Conservation (phyloP, 2,329 filamentous ascomycete species). For the Pseudocercospora crystallina region DNA sequence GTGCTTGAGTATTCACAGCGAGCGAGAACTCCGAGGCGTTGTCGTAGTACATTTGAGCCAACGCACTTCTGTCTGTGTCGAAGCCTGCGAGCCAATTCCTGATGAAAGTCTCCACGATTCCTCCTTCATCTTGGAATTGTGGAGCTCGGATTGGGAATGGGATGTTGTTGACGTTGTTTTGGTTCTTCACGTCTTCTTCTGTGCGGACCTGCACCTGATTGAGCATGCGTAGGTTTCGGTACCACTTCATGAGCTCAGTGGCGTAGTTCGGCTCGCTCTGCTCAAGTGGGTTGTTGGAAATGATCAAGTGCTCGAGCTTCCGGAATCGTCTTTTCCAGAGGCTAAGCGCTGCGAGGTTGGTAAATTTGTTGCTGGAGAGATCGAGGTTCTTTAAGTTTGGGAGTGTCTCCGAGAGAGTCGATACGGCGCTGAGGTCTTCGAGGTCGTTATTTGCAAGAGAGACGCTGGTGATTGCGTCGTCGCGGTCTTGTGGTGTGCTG, state of each 20-base stretch:
- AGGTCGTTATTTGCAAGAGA: slow-evolving; percentile 80
- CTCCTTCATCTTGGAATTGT: slow-evolving; percentile 71
- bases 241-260: slow-evolving; percentile 74
- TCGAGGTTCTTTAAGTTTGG: slow-evolving; percentile 87
- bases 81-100: slow-evolving; percentile 71
- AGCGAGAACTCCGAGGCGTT: slow-evolving; percentile 72
- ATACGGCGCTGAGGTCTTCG: slow-evolving; percentile 69
- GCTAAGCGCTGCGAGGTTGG: slow-evolving; percentile 64
- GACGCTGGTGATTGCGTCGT: slow-evolving; percentile 77
- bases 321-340: slow-evolving; percentile 79
- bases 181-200: slow-evolving; percentile 65
- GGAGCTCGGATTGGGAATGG: slow-evolving; percentile 64
- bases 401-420: slow-evolving; percentile 73
- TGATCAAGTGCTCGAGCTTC: slow-evolving; percentile 75
- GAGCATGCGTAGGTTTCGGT: slow-evolving; percentile 73
- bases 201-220: slow-evolving; percentile 75
- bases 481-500: slow-evolving; percentile 68
- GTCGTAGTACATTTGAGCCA: slow-evolving; percentile 72
- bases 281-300: slow-evolving; percentile 72
- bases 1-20: slow-evolving; percentile 64
- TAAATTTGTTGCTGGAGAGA: slow-evolving; percentile 78
- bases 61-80: slow-evolving; percentile 66
- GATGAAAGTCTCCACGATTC: slow-evolving; percentile 74
- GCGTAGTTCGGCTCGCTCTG: slow-evolving; percentile 54
- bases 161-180: slow-evolving; percentile 52